Base-by-base conservation (phyloP, 2,329 filamentous ascomycete species). In the Aureobasidium pullulans region DNA sequence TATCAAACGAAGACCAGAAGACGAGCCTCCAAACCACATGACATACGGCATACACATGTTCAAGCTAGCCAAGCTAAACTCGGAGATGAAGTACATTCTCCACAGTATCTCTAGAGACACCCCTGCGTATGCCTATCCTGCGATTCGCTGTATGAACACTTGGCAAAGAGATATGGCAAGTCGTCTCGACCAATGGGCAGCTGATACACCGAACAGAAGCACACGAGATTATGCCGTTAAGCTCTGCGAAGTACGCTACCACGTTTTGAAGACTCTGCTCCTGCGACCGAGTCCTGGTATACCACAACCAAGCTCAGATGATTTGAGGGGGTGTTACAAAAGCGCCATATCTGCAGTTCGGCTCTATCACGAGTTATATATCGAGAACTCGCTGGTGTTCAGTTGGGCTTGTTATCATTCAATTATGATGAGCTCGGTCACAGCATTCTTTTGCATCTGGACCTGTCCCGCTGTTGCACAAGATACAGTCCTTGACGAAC, bases 31-130 rank as follows among this genome's bases (percentile, higher is more conserved):
- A 1, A 54, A 1, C 28, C 50, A 54, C 28, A 54, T 54, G 50
- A 54, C 15, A n/a, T 43, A 54, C 32, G 50, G 37, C 3, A 54
- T 54, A 54, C 50, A 54, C 29, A 16, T 54, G 2, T 54, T 54
- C 37, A 54, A 54, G 34, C 39, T 54, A 32, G 37, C 50, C 39
- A 54, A n/a, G 11, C 37, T 54, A 15, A 54, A 54, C 29, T 54
- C 50, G n/a, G 50, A 54, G 37, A 54, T 54, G 50, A 54, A 54
- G 11, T 54, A 54, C n/a, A 43, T 54, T 4, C 50, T 54, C n/a
- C 50, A 54, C 29, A 54, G 50, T n/a, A 54, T 54, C 11, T 42
- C 50, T 9, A 23, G 50, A 42, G 50, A 54, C 1, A 54, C 50
- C 1, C 50, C 50, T 15, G 28, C 50, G 13, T 54, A 54, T 43